Conservation (phyloP, 2,329 filamentous ascomycete genomes). For the Aureobasidium namibiae region DNA sequence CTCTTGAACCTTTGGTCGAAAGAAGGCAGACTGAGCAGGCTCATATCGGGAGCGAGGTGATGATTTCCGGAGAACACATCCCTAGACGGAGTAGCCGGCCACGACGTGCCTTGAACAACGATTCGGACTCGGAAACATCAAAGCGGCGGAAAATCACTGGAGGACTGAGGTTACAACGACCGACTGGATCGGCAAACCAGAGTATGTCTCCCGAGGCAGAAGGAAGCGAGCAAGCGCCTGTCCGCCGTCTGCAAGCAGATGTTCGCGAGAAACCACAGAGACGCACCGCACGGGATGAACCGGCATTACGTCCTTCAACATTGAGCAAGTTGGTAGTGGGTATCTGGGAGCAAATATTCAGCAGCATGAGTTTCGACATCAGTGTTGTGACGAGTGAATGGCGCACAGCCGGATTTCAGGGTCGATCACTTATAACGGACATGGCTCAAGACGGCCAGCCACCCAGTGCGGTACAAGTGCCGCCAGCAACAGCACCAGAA, state of each 20-base stretch:
- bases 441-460: conserved; percentile 2
- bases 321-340: conserved; percentile 42
- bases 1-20: not conserved
- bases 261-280: conserved; percentile 18
- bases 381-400: conserved; percentile 28
- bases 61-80: not conserved
- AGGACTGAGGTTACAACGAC: conserved; percentile 21
- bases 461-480: conserved; percentile 14
- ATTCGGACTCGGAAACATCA: conserved; percentile 31
- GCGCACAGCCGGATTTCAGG: conserved; percentile 22
- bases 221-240: not conserved
- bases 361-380: conserved; percentile 34
- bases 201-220: conserved; percentile 8
- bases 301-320: conserved; percentile 37
- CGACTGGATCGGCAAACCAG: conserved; percentile 14
- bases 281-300: conserved; percentile 18
- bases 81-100: conserved; percentile 2
- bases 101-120: not conserved
- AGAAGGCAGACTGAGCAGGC: not conserved
- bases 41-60: not conserved
- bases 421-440: conserved; percentile 18
- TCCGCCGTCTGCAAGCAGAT: conserved; percentile 13
- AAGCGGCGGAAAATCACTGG: conserved; percentile 28
- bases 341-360: conserved; percentile 43
- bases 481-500: conserved; percentile 6